These are phyloP conservation scores for Crotalaria pallida DNA, from an alignment of 306 rosid species.

Conservation along the genomic window DNA sequence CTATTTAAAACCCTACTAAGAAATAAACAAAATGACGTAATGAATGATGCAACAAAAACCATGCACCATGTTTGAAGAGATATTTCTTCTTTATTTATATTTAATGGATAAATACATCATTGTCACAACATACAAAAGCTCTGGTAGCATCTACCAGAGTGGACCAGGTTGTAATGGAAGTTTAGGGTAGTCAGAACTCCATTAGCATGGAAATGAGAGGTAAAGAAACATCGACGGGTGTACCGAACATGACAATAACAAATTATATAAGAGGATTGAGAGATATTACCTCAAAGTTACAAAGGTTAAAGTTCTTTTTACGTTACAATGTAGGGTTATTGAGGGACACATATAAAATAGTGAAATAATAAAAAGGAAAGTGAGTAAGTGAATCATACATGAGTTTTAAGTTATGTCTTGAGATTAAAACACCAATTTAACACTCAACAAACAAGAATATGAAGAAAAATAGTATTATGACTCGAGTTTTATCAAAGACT, in stretches of 20 bases:
- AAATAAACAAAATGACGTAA: slow-evolving; percentile 28
- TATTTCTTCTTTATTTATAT: slow-evolving; percentile 24
- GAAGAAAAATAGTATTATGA: too few relatives aligned
- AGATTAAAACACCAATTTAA: too few relatives aligned
- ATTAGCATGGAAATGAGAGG: not conserved
- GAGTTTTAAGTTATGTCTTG: too few relatives aligned
- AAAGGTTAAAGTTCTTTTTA: slow-evolving; percentile 1
- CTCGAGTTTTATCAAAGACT: too few relatives aligned
- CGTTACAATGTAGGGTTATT: not conserved
- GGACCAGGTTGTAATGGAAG: slow-evolving; percentile 24
- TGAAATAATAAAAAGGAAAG: too few relatives aligned
- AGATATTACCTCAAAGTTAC: not conserved
- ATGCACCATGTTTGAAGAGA: slow-evolving; percentile 14
- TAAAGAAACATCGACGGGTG: not conserved
- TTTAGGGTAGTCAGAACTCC: slow-evolving; percentile 30
- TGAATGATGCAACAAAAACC: slow-evolving; percentile 33
- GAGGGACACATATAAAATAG: too few relatives aligned
- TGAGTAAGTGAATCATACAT: too few relatives aligned
- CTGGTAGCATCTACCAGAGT: slow-evolving; percentile 19
- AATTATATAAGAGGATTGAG: not conserved
- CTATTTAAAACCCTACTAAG: not conserved
- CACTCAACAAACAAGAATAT: too few relatives aligned
- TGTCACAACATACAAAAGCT: slow-evolving; percentile 19
- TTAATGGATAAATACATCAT: slow-evolving; percentile 23
- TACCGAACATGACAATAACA: not conserved